These are phyloP conservation scores for Pulveroboletus sp. DNA, from an alignment of 768 basidiomycete species.

Conservation along the genomic window DNA sequence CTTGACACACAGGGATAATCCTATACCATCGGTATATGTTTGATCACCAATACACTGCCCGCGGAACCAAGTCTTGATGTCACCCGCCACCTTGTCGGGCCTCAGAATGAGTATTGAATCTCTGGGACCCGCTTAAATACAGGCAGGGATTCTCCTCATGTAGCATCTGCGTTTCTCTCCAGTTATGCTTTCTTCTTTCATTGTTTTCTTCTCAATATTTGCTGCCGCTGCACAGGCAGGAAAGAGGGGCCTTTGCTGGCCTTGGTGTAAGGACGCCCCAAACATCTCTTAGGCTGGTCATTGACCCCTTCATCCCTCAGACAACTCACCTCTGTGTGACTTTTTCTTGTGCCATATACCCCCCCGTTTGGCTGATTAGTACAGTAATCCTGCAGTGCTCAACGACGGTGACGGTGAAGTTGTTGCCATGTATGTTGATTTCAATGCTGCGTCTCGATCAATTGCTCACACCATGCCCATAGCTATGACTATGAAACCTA, in stretches of 20 bases:
- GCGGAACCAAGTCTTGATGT: background rate
- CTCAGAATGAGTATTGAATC: background rate
- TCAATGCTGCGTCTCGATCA: background rate
- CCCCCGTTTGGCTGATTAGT: conserved; percentile 1
- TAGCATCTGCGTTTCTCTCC: background rate
- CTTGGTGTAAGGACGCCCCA: conserved; percentile 25
- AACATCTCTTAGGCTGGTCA: background rate
- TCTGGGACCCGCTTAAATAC: conserved; percentile 10
- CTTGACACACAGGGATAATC: too few relatives aligned
- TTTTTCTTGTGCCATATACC: background rate
- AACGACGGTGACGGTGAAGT: conserved; percentile 34
- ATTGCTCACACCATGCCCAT: background rate
- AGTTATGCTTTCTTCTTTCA: conserved; percentile 17
- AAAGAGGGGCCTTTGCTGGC: conserved; percentile 36
- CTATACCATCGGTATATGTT: too few relatives aligned
- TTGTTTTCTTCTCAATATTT: conserved; percentile 19
- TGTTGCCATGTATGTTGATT: conserved; percentile 27
- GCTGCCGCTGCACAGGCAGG: conserved; percentile 26
- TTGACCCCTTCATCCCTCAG: conserved; percentile 13
- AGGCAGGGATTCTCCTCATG: background rate
- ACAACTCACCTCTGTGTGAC: conserved; percentile 29
- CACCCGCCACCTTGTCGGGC: background rate
- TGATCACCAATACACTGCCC: background rate
- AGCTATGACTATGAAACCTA: conserved; percentile 39
- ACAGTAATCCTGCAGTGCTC: conserved; percentile 27